Evolutionary conservation across 2,329 filamentous ascomycete species (phyloP).

Genomic region (Periglandula ipomoeae): DNA sequence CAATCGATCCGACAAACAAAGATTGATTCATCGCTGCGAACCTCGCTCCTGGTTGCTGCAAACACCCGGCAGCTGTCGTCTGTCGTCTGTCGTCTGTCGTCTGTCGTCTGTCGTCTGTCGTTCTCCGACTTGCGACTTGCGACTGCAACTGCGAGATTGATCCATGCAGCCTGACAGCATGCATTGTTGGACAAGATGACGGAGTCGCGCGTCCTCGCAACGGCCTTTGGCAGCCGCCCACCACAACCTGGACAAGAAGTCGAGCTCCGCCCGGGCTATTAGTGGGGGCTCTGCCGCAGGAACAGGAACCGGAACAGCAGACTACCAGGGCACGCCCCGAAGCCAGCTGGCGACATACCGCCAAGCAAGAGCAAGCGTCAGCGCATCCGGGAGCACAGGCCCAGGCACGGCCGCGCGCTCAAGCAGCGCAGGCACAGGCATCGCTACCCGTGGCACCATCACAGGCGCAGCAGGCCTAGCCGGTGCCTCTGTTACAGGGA

Average conservation of each 20-base stretch:
- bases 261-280: background rate
- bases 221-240: slow-evolving; percentile 7
- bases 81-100: background rate
- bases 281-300: slow-evolving; percentile 2
- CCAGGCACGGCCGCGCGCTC: background rate
- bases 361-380: background rate
- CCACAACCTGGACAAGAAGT: background rate
- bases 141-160: background rate
- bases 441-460: slow-evolving; percentile 5
- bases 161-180: background rate
- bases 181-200: slow-evolving; percentile 15
- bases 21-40: background rate
- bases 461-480: background rate
- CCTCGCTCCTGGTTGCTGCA: background rate
- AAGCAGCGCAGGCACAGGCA: slow-evolving; percentile 8
- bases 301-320: too few species aligned
- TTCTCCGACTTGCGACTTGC: too few species aligned
- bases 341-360: background rate
- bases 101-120: background rate
- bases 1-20: background rate
- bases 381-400: background rate
- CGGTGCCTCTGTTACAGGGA: too few species aligned
- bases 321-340: too few species aligned
- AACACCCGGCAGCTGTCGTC: background rate
- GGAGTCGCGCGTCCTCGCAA: slow-evolving; percentile 19